Conservation (phyloP, 805 yeast genomes). For the Kuraishia cidri region DNA sequence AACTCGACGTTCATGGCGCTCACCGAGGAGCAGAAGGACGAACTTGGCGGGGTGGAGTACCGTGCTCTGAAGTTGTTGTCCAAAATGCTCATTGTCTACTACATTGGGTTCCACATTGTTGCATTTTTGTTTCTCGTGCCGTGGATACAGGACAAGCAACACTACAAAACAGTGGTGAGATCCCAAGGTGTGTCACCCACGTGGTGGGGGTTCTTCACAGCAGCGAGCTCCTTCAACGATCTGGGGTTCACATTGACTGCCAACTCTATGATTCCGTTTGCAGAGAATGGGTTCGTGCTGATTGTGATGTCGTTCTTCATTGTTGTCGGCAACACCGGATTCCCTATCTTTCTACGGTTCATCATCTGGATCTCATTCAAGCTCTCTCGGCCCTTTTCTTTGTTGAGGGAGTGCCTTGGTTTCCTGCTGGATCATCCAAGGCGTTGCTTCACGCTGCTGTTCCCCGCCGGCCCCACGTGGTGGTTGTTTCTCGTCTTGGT, state of each 20-base stretch:
- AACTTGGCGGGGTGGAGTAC: constrained; percentile 95
- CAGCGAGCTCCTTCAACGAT: constrained; percentile 76
- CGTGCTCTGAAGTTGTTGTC: constrained; percentile 76
- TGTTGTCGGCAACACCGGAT: constrained; percentile 90
- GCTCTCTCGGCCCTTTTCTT: constrained; percentile 55
- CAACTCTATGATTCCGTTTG: constrained; percentile 67
- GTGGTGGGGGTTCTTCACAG: constrained; percentile 93
- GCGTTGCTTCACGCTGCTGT: constrained; percentile 87
- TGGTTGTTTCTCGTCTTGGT: constrained; percentile 78
- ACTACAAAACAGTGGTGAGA: constrained; percentile 34
- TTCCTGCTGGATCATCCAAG: constrained; percentile 93
- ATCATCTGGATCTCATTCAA: constrained; percentile 75
- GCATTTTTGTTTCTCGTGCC: constrained; percentile 46
- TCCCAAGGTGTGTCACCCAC: constrained; percentile 59
- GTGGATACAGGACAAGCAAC: constrained; percentile 39
- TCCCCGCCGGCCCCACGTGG: constrained; percentile 93
- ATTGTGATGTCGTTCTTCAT: constrained; percentile 61
- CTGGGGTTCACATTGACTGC: constrained; percentile 79
- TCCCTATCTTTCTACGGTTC: constrained; percentile 76
- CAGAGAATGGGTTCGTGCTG: constrained; percentile 54
- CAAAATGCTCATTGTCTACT: constrained; percentile 55
- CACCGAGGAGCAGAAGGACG: constrained; percentile 80
- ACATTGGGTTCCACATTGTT: constrained; percentile 65
- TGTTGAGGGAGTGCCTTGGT: constrained; percentile 66
- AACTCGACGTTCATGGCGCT: constrained; percentile 85